These are phyloP conservation scores for Lentinula boryana DNA, from an alignment of 768 basidiomycete species.

Conservation along the genomic window DNA sequence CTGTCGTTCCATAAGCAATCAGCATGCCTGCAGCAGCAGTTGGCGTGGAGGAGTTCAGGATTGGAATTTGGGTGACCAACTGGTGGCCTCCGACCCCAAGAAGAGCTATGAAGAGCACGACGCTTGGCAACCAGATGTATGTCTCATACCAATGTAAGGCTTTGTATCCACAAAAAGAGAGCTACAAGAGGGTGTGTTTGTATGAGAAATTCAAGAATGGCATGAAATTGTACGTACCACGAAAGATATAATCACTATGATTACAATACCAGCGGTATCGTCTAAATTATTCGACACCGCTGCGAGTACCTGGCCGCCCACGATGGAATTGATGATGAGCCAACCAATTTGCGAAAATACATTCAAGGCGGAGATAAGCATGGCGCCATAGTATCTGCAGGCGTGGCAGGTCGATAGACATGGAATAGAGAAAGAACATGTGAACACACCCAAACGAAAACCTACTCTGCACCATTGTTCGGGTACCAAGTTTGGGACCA, in stretches of 20 bases:
- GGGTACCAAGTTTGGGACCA: conserved; percentile 74
- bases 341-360: conserved; percentile 58
- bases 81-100: conserved; percentile 62
- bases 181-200: conserved; percentile 13
- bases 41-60: conserved; percentile 15
- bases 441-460: conserved; percentile 46
- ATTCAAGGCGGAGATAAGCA: conserved; percentile 49
- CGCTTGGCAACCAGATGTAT: conserved; percentile 62
- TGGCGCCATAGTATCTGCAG: conserved; percentile 50
- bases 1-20: conserved; percentile 30
- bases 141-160: conserved; percentile 63
- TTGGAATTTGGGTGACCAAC: conserved; percentile 26
- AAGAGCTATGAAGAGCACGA: conserved; percentile 56
- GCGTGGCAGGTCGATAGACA: background rate
- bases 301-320: conserved; percentile 63
- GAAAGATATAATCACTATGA: conserved; percentile 30
- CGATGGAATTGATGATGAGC: conserved; percentile 59
- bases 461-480: conserved; percentile 71
- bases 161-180: conserved; percentile 61
- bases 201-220: background rate
- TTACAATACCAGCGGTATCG: conserved; percentile 33
- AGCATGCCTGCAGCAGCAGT: conserved; percentile 21
- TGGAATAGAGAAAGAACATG: conserved; percentile 4
- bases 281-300: conserved; percentile 36
- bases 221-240: conserved; percentile 20